A percentile compares a stretch with the other conserved stretches of the same genome.
Conservation (phyloP, 257 asterid genomes). For the Nicotiana undulata region DNA sequence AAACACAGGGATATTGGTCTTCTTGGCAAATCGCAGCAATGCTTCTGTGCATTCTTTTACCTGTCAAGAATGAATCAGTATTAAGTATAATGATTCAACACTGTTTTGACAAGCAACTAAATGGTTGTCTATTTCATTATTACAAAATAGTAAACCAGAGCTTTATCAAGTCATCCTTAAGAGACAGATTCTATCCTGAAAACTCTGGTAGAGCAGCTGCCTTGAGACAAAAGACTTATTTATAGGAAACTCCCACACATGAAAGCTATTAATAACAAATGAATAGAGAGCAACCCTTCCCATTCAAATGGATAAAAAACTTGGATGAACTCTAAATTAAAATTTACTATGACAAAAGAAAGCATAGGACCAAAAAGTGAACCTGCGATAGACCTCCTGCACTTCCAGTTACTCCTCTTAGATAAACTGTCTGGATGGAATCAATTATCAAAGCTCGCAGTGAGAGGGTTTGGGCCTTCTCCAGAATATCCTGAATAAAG, state of each 20-base stretch:
- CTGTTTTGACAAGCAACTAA: neutral
- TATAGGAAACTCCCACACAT: neutral
- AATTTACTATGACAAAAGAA: neutral
- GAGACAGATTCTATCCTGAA: neutral
- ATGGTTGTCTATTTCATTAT: neutral
- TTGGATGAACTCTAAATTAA: neutral
- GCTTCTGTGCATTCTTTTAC: conserved; percentile 95
- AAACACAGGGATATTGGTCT: conserved; percentile 70
- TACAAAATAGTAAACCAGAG: neutral
- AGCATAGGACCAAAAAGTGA: conserved; percentile 17
- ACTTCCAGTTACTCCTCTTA: conserved; percentile 71
- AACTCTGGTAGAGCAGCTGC: neutral
- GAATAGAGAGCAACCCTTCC: neutral
- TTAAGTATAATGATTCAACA: neutral
- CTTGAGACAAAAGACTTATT: neutral
- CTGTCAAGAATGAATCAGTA: conserved; percentile 29
- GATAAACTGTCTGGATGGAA: conserved; percentile 93
- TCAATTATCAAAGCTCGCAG: conserved; percentile 69
- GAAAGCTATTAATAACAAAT: neutral
- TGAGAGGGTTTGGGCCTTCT: conserved; percentile 54
- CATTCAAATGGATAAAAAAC: neutral
- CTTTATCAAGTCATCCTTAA: neutral
- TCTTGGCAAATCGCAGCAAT: conserved; percentile 84
- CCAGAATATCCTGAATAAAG: conserved; percentile 71
- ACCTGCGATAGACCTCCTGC: conserved; percentile 83